phyloP scores from a whole-genome alignment of 2,329 filamentous ascomycete genomes.

The Chaetomiaceae sp. region DNA sequence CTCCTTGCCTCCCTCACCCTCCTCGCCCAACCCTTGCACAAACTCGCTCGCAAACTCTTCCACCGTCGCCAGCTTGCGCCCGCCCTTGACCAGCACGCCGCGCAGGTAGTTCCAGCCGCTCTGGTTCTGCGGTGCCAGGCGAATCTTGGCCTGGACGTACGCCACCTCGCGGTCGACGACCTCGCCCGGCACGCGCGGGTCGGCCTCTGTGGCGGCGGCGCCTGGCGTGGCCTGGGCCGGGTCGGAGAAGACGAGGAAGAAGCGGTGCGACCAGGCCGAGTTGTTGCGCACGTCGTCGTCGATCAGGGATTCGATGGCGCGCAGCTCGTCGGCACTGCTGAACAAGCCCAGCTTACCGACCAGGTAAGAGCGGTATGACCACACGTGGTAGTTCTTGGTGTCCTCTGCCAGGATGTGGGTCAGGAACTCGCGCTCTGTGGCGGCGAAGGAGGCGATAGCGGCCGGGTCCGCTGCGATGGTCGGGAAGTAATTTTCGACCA shows the following conservation, averaged over 20 bases:
- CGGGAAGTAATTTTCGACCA: slow-evolving; percentile 53
- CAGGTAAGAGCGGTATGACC: slow-evolving; percentile 81
- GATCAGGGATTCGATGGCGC: slow-evolving; percentile 66
- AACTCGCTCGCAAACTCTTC: slow-evolving; percentile 47
- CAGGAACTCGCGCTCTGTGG: slow-evolving; percentile 69
- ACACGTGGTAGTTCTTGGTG: slow-evolving; percentile 97
- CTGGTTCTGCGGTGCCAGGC: slow-evolving; percentile 83
- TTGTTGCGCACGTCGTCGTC: slow-evolving; percentile 86
- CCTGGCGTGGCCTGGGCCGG: slow-evolving; percentile 43
- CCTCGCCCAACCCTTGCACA: slow-evolving; percentile 40
- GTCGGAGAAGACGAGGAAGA: slow-evolving; percentile 78
- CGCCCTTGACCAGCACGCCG: slow-evolving; percentile 65
- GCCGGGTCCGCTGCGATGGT: slow-evolving; percentile 54
- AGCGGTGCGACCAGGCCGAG: slow-evolving; percentile 94
- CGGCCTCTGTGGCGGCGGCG: slow-evolving; percentile 45
- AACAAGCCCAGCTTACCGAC: slow-evolving; percentile 62
- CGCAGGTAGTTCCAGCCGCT: slow-evolving; percentile 89
- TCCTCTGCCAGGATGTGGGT: slow-evolving; percentile 75
- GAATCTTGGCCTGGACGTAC: slow-evolving; percentile 68
- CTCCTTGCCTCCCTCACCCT: slow-evolving; percentile 41
- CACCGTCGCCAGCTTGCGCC: slow-evolving; percentile 40
- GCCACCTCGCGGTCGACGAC: slow-evolving; percentile 68
- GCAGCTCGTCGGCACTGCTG: slow-evolving; percentile 56
- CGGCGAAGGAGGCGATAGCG: slow-evolving; percentile 51
- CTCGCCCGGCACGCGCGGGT: slow-evolving; percentile 52